Conservation (phyloP, 208 protist species). For the Leptomonas pyrrhocoris region DNA sequence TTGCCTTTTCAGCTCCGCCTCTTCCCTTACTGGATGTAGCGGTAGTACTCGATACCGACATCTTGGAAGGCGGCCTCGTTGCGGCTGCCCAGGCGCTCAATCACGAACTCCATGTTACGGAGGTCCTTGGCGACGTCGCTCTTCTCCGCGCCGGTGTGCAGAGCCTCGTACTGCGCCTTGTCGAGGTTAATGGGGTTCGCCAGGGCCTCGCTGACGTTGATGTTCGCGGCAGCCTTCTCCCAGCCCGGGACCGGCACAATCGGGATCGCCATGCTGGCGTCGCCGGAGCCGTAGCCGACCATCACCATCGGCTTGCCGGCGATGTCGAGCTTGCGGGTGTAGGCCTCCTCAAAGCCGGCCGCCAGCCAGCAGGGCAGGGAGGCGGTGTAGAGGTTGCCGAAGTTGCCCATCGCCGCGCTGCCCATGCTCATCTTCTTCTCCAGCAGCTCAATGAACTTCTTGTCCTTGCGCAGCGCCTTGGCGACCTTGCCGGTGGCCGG, state of each 20-base stretch:
- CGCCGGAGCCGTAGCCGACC: conserved; percentile 87
- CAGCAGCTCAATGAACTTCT: conserved; percentile 78
- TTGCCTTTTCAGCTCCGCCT: not conserved
- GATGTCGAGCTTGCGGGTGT: conserved; percentile 81
- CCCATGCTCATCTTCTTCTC: conserved; percentile 89
- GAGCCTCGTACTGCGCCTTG: conserved; percentile 82
- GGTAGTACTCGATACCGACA: conserved; percentile 91
- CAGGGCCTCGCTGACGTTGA: conserved; percentile 77
- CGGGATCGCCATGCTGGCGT: conserved; percentile 88
- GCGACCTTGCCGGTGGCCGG: conserved; percentile 76
- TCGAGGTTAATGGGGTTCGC: conserved; percentile 72
- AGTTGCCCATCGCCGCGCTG: conserved; percentile 84
- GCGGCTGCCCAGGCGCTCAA: conserved; percentile 75
- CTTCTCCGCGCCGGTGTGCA: conserved; percentile 82
- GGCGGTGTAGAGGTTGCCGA: conserved; percentile 92
- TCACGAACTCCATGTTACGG: conserved; percentile 82
- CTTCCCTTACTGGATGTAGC: conserved; percentile 59
- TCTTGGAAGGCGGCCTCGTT: conserved; percentile 90
- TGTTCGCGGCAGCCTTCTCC: conserved; percentile 80
- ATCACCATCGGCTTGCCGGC: conserved; percentile 88
- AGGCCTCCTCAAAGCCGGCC: conserved; percentile 88
- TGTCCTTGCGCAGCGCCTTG: conserved; percentile 81
- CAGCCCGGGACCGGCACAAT: conserved; percentile 84
- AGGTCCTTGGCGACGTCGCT: conserved; percentile 57
- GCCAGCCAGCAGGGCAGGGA: conserved; percentile 91